Conservation (phyloP, 2,329 filamentous ascomycete genomes). For the Immersiporthe knoxdaviesiana region DNA sequence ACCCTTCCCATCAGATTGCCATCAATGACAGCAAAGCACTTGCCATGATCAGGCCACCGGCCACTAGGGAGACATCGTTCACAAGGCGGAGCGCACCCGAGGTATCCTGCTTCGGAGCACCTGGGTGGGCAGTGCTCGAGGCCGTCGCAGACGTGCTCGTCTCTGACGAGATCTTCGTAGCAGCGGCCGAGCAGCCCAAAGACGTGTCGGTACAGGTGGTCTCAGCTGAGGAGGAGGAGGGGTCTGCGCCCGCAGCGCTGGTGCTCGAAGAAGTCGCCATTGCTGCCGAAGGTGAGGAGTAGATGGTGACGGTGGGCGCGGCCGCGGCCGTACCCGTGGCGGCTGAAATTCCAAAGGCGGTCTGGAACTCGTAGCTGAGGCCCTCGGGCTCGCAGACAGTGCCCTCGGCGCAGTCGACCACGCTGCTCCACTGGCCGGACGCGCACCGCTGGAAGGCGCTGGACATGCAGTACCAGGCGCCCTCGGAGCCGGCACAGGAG, state of each 20-base stretch:
- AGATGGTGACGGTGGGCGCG: not conserved
- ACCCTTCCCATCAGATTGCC: not conserved
- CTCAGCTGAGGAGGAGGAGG: not conserved
- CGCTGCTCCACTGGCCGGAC: slow-evolving; percentile 49
- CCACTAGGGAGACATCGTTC: not conserved
- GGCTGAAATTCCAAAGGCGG: slow-evolving; percentile 6
- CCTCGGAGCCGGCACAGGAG: slow-evolving; percentile 48
- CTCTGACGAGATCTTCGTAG: not conserved
- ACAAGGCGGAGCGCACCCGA: not conserved
- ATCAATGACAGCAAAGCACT: not conserved
- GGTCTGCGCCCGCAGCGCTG: not conserved
- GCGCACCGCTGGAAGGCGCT: slow-evolving; percentile 55
- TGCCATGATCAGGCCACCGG: not conserved
- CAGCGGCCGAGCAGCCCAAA: not conserved
- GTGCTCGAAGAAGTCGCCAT: not conserved
- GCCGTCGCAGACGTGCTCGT: not conserved
- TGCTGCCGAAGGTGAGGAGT: not conserved
- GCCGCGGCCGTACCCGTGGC: not conserved
- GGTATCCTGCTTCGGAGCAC: not conserved
- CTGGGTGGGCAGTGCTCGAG: not conserved
- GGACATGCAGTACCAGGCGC: slow-evolving; percentile 60
- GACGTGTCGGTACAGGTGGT: not conserved
- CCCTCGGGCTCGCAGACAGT: slow-evolving; percentile 51
- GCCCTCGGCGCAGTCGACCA: slow-evolving; percentile 48
- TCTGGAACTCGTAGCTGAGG: slow-evolving; percentile 44